A percentile compares a stretch with the other conserved stretches of the same genome.
These are phyloP conservation scores for Petunia secreta DNA, from an alignment of 257 asterid genomes.

Conservation along the genomic window DNA sequence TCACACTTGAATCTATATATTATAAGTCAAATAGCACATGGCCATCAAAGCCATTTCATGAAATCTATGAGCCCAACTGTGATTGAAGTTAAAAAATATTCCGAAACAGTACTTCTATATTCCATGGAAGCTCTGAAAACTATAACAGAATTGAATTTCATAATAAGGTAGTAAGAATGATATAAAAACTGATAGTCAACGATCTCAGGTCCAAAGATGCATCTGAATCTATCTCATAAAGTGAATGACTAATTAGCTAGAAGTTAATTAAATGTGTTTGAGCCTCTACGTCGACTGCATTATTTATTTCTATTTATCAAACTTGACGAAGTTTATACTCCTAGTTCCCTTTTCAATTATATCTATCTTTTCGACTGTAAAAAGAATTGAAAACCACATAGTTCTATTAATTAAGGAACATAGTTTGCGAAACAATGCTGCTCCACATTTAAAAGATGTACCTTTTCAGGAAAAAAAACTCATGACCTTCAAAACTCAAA, in stretches of 20 bases:
- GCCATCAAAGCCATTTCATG: conserved; percentile 23
- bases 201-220: conserved; percentile 1
- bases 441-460: conserved; percentile 23
- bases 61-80: conserved; percentile 17
- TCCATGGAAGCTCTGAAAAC: conserved; percentile 20
- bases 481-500: conserved; percentile 22
- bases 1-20: neutral
- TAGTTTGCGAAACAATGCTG: neutral
- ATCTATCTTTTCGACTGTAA: neutral
- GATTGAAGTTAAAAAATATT: conserved; percentile 5
- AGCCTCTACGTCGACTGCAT: conserved; percentile 17
- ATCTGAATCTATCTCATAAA: conserved; percentile 14
- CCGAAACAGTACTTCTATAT: conserved; percentile 3
- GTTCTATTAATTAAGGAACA: neutral
- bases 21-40: conserved; percentile 26
- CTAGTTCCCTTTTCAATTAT: neutral
- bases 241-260: neutral
- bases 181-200: neutral
- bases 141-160: conserved; percentile 4
- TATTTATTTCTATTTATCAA: neutral
- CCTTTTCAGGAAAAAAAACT: neutral
- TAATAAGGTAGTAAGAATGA: neutral
- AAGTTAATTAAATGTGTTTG: neutral
- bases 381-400: neutral
- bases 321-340: neutral